phyloP scores from a whole-genome alignment of 2,329 filamentous ascomycete genomes.

The Akanthomyces lecanii region DNA sequence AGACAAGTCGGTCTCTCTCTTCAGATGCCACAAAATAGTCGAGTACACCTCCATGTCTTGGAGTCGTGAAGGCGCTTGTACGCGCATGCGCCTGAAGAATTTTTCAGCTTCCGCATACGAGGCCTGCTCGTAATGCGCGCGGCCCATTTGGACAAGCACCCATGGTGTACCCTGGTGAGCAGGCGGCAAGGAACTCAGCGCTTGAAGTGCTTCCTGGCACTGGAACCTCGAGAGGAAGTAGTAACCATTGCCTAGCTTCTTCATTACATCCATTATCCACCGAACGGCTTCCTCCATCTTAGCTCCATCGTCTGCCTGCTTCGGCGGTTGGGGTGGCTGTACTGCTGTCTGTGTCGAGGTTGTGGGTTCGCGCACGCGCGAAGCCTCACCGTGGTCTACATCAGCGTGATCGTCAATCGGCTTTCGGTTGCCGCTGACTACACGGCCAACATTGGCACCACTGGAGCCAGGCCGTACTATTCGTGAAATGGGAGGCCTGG shows the following conservation, averaged over 20 bases:
- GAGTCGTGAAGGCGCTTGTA: constrained; percentile 73
- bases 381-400: constrained; percentile 60
- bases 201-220: constrained; percentile 70
- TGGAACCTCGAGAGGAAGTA: constrained; percentile 74
- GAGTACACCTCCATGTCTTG: constrained; percentile 99
- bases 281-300: constrained; percentile 72
- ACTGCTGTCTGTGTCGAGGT: constrained; percentile 35
- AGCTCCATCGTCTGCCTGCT: constrained; percentile 41
- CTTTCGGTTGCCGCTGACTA: constrained; percentile 88
- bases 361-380: constrained; percentile 43
- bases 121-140: constrained; percentile 86
- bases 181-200: constrained; percentile 66
- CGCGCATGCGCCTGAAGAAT: constrained; percentile 74
- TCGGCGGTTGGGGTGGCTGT: constrained; percentile 26
- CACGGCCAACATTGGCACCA: constrained; percentile 71
- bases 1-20: constrained; percentile 84
- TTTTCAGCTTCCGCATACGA: constrained; percentile 83
- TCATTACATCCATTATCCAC: constrained; percentile 74
- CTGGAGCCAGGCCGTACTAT: constrained; percentile 62
- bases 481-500: constrained; percentile 66
- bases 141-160: constrained; percentile 86
- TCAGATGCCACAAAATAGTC: constrained; percentile 97
- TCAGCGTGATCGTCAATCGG: constrained; percentile 64
- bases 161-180: constrained; percentile 85
- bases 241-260: constrained; percentile 77